Conservation (phyloP, 495 filamentous ascomycete species). For the Penicillium steckii region DNA sequence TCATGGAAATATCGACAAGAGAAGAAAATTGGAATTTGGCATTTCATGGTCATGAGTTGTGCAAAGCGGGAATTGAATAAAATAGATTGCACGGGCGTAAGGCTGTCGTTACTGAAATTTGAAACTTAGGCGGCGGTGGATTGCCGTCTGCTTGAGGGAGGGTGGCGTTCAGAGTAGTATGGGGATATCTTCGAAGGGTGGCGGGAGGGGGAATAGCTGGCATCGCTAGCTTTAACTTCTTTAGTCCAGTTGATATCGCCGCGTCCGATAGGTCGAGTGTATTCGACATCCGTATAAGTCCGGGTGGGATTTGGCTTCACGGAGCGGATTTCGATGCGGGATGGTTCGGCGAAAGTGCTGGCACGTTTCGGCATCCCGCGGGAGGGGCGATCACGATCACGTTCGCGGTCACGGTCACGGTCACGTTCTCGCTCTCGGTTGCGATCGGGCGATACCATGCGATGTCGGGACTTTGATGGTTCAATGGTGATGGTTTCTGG, state of each 20-base stretch:
- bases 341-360: conserved; percentile 13
- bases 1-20: conserved; percentile 17
- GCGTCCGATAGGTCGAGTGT: conserved; percentile 8
- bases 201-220: conserved; percentile 9
- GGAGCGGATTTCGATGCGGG: conserved; percentile 17
- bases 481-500: conserved; percentile 34
- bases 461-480: conserved; percentile 23
- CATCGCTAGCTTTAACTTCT: conserved; percentile 16
- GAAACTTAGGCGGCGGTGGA: conserved; percentile 23
- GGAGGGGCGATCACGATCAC: conserved; percentile 10
- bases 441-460: conserved; percentile 21
- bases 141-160: conserved; percentile 24
- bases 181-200: conserved; percentile 1
- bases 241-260: conserved; percentile 20
- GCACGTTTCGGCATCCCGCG: conserved; percentile 16
- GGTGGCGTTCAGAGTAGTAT: conserved; percentile 17
- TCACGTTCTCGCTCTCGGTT: conserved; percentile 2
- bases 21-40: conserved; percentile 2
- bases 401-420: conserved; percentile 1
- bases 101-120: conserved; percentile 19
- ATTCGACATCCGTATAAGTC: conserved; percentile 18
- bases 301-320: conserved; percentile 18
- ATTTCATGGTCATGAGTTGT: conserved; percentile 2
- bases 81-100: conserved; percentile 19
- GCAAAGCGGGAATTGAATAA: background rate